Evolutionary conservation across 73 alveolate species (phyloP).

Genomic region (Diophrys appendiculata): DNA sequence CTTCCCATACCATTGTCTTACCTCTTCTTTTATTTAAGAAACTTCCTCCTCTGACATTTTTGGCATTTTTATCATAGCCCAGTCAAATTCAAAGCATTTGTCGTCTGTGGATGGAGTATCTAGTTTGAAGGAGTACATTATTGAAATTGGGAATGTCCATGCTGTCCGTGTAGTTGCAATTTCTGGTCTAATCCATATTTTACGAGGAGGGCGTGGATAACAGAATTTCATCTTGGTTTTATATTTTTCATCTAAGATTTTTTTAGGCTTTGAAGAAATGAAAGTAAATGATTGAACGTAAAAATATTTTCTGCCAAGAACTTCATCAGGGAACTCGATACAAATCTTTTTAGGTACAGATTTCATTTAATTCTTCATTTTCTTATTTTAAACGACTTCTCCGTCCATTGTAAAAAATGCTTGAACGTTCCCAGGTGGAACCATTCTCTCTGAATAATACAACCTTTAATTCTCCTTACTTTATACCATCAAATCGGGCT

Average conservation of each 20-base stretch:
- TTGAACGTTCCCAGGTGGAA: slow-evolving; percentile 38
- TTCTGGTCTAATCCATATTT: slow-evolving; percentile 30
- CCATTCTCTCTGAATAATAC: slow-evolving; percentile 23
- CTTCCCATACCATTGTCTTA: slow-evolving; percentile 16
- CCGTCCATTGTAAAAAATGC: slow-evolving; percentile 24
- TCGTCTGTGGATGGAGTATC: slow-evolving; percentile 34
- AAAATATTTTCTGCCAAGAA: background rate
- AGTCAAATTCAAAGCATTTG: slow-evolving; percentile 67
- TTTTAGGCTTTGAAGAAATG: slow-evolving; percentile 1
- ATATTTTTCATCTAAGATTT: slow-evolving; percentile 28
- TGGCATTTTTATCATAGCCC: slow-evolving; percentile 50
- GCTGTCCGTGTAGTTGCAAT: slow-evolving; percentile 52
- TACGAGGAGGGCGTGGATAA: slow-evolving; percentile 49
- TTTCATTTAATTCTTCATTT: background rate
- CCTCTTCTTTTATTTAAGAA: slow-evolving; percentile 27
- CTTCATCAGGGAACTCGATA: background rate
- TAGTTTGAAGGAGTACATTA: slow-evolving; percentile 33
- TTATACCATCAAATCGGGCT: slow-evolving; percentile 28
- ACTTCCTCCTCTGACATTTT: slow-evolving; percentile 60
- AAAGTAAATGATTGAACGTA: slow-evolving; percentile 12
- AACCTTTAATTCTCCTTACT: background rate
- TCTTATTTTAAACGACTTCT: slow-evolving; percentile 22
- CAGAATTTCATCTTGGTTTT: slow-evolving; percentile 24
- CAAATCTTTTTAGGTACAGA: background rate
- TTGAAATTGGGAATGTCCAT: slow-evolving; percentile 66